Conservation (phyloP, 2,329 filamentous ascomycete genomes). For the Fusarium humuli region DNA sequence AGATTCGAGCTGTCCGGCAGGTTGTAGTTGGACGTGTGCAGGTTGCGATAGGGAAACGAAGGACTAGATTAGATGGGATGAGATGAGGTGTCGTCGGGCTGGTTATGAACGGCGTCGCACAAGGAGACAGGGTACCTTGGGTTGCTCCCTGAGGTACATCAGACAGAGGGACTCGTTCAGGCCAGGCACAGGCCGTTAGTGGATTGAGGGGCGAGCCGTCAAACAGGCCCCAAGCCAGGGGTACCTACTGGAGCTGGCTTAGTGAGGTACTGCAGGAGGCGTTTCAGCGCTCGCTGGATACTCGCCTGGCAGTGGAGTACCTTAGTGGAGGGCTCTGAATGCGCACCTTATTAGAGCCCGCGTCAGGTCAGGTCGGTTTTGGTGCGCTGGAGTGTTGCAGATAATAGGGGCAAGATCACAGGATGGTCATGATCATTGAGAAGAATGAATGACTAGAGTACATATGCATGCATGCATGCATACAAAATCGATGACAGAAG, state of each 20-base stretch:
- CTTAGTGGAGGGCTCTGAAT: background rate
- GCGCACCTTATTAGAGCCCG: background rate
- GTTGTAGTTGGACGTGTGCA: slow-evolving; percentile 18
- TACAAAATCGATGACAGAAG: background rate
- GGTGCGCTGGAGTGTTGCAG: slow-evolving; percentile 42
- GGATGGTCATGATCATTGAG: slow-evolving; percentile 1
- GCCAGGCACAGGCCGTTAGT: slow-evolving; percentile 40
- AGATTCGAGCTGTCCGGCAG: slow-evolving; percentile 21
- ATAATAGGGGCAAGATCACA: slow-evolving; percentile 43
- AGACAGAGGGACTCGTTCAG: slow-evolving; percentile 21
- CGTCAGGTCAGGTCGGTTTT: background rate
- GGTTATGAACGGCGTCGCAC: slow-evolving; percentile 40
- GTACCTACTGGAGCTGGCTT: slow-evolving; percentile 31
- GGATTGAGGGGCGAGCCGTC: slow-evolving; percentile 33
- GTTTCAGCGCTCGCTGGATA: slow-evolving; percentile 32
- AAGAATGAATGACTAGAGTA: background rate
- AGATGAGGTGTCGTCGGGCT: slow-evolving; percentile 37
- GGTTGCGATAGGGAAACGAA: slow-evolving; percentile 21
- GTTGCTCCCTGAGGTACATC: slow-evolving; percentile 33
- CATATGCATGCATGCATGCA: background rate
- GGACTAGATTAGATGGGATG: slow-evolving; percentile 19
- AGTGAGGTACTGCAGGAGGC: slow-evolving; percentile 30
- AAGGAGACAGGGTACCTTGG: slow-evolving; percentile 31
- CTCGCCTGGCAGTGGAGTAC: slow-evolving; percentile 30
- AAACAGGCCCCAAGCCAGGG: slow-evolving; percentile 27